phyloP scores from a whole-genome alignment of 441 rosid genomes.

The Adansonia madagascariensis region DNA sequence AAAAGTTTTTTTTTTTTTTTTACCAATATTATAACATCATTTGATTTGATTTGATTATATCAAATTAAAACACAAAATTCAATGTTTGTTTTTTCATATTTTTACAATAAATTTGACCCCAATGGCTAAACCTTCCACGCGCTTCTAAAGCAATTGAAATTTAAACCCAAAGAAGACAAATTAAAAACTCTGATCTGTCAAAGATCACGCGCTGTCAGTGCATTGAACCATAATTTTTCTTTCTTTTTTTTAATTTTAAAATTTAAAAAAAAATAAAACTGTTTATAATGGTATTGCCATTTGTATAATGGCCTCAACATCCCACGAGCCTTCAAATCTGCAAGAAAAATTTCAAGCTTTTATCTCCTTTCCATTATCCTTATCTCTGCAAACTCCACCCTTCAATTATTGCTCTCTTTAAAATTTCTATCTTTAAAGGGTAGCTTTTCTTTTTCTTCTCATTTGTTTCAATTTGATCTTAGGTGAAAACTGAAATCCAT shows the following conservation, averaged over 20 bases:
- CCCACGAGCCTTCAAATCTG: constrained; percentile 54
- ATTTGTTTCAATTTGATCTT: constrained; percentile 6
- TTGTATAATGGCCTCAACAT: constrained; percentile 47
- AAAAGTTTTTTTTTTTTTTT: constrained; percentile 21
- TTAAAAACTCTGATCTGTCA: not conserved
- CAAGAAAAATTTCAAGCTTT: constrained; percentile 23
- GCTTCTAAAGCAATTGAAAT: not conserved
- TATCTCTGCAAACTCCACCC: constrained; percentile 32
- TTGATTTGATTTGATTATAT: not conserved
- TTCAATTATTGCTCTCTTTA: constrained; percentile 31
- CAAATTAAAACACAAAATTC: not conserved
- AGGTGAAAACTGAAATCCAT: constrained; percentile 27
- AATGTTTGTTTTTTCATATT: not conserved
- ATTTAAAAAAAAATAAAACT: not conserved
- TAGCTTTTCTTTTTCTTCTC: not conserved
- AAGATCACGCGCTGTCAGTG: constrained; percentile 19
- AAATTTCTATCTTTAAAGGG: not conserved
- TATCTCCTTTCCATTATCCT: constrained; percentile 33
- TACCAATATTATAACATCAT: not conserved
- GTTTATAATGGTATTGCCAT: constrained; percentile 24
- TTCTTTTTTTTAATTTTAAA: too few species aligned
- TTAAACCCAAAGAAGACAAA: constrained; percentile 18
- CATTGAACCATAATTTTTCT: not conserved
- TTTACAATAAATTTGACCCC: not conserved
- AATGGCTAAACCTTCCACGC: constrained; percentile 8